Conservation (phyloP, 2,329 filamentous ascomycete species). For the Parastagonospora nodorum region DNA sequence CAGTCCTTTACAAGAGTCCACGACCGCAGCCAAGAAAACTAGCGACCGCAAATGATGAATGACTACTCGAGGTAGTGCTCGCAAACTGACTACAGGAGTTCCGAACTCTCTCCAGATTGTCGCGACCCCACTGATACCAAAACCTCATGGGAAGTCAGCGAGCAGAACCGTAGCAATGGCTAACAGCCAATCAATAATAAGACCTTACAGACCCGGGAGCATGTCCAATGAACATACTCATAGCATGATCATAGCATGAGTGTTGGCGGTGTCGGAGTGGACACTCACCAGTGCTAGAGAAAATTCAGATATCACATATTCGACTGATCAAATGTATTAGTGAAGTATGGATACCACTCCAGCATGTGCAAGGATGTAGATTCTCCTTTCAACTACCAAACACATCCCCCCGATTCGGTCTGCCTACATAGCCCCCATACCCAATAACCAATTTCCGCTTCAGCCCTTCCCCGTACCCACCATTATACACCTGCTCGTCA, state of each 20-base stretch:
- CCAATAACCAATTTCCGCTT: slow-evolving; percentile 1
- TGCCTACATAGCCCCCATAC: background rate
- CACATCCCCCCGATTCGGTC: background rate
- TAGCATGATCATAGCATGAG: too few relatives aligned
- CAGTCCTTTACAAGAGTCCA: background rate
- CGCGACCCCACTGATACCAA: too few relatives aligned
- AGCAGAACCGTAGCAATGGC: too few relatives aligned
- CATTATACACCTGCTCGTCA: background rate
- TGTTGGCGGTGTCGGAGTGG: background rate
- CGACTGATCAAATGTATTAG: background rate
- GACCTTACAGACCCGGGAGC: too few relatives aligned
- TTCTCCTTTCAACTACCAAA: background rate
- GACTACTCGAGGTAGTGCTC: too few relatives aligned
- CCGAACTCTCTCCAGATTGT: too few relatives aligned
- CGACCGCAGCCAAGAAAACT: too few relatives aligned
- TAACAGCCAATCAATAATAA: too few relatives aligned
- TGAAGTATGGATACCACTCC: background rate
- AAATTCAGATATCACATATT: background rate
- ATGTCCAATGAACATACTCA: too few relatives aligned
- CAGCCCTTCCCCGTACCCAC: background rate
- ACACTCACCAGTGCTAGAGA: background rate
- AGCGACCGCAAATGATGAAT: too few relatives aligned
- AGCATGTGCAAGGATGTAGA: background rate
- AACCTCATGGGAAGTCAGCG: too few relatives aligned
- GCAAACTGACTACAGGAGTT: too few relatives aligned